phyloP scores from a whole-genome alignment of 2,329 filamentous ascomycete species.

The Phialophora chinensis region DNA sequence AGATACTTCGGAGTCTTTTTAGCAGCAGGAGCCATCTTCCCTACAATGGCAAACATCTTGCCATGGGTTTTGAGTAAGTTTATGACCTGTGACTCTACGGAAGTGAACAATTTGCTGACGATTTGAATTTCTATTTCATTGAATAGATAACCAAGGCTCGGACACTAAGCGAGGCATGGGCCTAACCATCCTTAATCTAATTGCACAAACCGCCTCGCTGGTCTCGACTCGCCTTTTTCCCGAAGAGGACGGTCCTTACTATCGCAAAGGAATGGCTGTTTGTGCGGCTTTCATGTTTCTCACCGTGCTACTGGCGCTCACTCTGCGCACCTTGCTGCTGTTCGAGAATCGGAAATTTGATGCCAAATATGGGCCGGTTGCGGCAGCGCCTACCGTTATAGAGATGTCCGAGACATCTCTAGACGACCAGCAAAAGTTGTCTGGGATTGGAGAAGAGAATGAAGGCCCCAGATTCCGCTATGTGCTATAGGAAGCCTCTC shows the following conservation, averaged over 20 bases:
- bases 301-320: conserved; percentile 31
- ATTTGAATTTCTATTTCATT: no score
- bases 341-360: conserved; percentile 22
- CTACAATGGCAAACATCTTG: conserved; percentile 71
- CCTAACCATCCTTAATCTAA: conserved; percentile 64
- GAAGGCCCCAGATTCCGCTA: not conserved
- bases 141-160: conserved; percentile 36
- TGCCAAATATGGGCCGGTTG: not conserved
- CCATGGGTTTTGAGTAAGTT: conserved; percentile 64
- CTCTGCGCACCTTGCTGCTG: not conserved
- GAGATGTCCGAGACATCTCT: no score
- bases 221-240: conserved; percentile 72
- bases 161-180: conserved; percentile 35
- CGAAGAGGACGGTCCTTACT: conserved; percentile 63
- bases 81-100: no score
- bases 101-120: no score
- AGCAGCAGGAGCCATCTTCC: conserved; percentile 68
- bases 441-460: not conserved
- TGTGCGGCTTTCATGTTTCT: conserved; percentile 67
- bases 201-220: conserved; percentile 81
- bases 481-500: not conserved
- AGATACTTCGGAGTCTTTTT: conserved; percentile 61
- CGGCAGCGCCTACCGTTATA: not conserved
- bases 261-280: conserved; percentile 65
- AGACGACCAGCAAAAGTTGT: not conserved